A percentile compares a stretch with the other conserved stretches of the same genome.
phyloP scores from a whole-genome alignment of 106 monocot species.

The Chionographis japonica region DNA sequence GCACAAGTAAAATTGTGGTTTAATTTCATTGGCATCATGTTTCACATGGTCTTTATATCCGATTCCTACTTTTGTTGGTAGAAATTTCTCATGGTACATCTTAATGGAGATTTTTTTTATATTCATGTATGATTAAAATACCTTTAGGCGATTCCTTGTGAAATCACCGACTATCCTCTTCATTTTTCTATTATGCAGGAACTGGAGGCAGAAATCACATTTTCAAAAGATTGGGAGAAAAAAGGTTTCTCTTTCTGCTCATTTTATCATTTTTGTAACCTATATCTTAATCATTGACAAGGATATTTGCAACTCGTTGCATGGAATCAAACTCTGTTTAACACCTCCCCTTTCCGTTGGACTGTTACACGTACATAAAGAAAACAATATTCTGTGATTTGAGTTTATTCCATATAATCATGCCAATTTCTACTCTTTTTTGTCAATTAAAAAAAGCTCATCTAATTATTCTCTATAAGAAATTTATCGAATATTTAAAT shows the following conservation, averaged over 20 bases:
- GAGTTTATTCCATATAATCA: neutral
- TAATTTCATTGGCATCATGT: too few relatives aligned
- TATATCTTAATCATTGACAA: neutral
- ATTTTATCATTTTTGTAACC: neutral
- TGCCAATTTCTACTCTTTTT: neutral
- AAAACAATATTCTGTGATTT: neutral
- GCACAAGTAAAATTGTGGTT: too few relatives aligned
- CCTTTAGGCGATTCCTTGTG: too few relatives aligned
- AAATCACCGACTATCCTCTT: neutral
- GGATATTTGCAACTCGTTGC: neutral
- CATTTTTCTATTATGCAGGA: slow-evolving; percentile 30
- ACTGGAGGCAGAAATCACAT: slow-evolving; percentile 18
- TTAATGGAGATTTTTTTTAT: too few relatives aligned
- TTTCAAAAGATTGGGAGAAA: slow-evolving; percentile 24
- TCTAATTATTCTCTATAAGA: too few relatives aligned
- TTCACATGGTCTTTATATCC: too few relatives aligned
- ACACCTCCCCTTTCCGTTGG: too few relatives aligned
- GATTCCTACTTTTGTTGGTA: too few relatives aligned
- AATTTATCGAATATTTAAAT: too few relatives aligned
- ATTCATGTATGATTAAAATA: too few relatives aligned
- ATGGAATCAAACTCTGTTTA: neutral
- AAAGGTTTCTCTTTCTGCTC: slow-evolving; percentile 46
- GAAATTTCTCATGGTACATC: too few relatives aligned
- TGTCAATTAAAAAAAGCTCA: neutral
- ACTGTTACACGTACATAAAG: neutral